Evolutionary conservation across 2,329 filamentous ascomycete genomes (phyloP).

Genomic region (Leptographium wingfieldii): DNA sequence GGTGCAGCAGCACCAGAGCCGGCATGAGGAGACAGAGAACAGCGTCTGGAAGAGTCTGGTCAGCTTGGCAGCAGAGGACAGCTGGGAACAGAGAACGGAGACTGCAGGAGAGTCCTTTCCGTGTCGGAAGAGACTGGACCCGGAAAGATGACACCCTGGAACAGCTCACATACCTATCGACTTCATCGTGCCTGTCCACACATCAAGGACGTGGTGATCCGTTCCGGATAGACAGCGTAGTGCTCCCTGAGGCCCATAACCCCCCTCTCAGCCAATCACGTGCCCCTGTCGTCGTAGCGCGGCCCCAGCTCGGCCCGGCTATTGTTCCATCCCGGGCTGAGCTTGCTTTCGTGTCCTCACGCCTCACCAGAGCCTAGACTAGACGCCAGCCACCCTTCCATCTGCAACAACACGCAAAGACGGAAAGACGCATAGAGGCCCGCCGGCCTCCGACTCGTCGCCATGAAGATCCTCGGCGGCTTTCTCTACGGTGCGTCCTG

Average conservation of each 20-base stretch:
- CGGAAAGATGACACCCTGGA: no score
- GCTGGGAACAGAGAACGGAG: no score
- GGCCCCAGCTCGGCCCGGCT: neutral
- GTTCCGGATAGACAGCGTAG: no score
- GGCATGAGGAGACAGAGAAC: slow-evolving; percentile 46
- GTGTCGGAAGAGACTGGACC: no score
- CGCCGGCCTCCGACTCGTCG: neutral
- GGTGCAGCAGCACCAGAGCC: slow-evolving; percentile 51
- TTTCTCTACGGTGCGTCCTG: slow-evolving; percentile 18
- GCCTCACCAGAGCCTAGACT: neutral
- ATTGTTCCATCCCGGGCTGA: neutral
- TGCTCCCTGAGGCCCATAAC: no score
- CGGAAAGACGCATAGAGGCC: neutral
- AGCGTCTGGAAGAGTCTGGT: slow-evolving; percentile 23
- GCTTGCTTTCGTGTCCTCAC: neutral
- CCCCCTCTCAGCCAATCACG: no score
- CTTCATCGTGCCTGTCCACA: neutral
- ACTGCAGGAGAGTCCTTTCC: no score
- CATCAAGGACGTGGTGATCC: no score
- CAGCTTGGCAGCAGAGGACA: neutral
- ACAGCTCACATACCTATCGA: neutral
- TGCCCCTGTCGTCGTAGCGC: neutral
- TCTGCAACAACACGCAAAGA: no score
- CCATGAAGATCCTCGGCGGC: slow-evolving; percentile 20
- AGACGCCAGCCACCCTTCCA: no score